Evolutionary conservation across 257 asterid genomes (phyloP).

Genomic region (Anisodus tanguticus): DNA sequence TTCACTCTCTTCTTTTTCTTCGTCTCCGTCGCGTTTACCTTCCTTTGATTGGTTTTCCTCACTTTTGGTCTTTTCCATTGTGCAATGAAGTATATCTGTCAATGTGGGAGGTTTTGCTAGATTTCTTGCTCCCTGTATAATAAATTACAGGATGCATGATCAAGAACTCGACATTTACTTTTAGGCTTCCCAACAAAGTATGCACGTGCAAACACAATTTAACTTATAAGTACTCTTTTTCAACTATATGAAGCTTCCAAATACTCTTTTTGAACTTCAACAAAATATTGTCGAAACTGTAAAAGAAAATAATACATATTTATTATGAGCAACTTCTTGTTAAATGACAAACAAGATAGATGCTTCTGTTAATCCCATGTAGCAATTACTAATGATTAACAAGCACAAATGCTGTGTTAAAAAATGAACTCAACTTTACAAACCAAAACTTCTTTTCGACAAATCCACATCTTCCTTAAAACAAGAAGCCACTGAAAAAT

Average conservation of each 20-base stretch:
- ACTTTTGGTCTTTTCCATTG: conserved; percentile 50
- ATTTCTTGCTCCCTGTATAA: conserved; percentile 72
- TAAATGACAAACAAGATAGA: no score
- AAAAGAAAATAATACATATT: neutral
- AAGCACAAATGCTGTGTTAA: neutral
- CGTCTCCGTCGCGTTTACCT: conserved; percentile 35
- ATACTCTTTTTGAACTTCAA: neutral
- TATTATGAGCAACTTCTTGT: neutral
- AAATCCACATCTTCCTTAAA: neutral
- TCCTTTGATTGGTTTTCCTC: conserved; percentile 38
- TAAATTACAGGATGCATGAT: neutral
- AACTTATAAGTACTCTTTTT: neutral
- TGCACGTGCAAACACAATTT: neutral
- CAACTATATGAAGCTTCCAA: neutral
- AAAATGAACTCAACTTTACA: neutral
- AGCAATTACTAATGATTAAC: neutral
- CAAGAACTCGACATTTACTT: neutral
- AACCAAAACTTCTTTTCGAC: neutral
- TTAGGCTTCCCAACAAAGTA: neutral
- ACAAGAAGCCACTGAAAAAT: neutral
- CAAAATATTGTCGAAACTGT: neutral
- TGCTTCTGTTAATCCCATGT: neutral
- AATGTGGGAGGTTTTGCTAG: conserved; percentile 72
- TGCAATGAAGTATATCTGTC: conserved; percentile 66
- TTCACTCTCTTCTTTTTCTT: conserved; percentile 36